These are phyloP conservation scores for Clarireedia homoeocarpa DNA, from an alignment of 2,329 filamentous ascomycete species.

Conservation along the genomic window DNA sequence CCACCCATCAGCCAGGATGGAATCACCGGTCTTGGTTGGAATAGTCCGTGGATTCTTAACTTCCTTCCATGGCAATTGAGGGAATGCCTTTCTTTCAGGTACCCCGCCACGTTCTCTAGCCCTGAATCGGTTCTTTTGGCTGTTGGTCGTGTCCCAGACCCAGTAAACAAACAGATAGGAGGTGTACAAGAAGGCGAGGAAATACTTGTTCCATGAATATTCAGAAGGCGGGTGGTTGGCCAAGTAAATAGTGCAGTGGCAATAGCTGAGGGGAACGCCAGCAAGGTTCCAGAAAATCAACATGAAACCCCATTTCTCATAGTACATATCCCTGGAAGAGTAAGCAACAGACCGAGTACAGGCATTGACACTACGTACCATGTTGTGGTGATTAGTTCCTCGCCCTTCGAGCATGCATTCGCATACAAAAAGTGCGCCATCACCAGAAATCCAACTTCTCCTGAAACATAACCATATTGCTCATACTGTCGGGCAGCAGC, in stretches of 20 bases:
- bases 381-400: slow-evolving; percentile 82
- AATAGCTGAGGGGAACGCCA: slow-evolving; percentile 82
- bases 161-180: slow-evolving; percentile 81
- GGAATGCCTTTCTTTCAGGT: slow-evolving; percentile 70
- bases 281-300: slow-evolving; percentile 95
- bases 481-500: slow-evolving; percentile 79
- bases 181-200: slow-evolving; percentile 55
- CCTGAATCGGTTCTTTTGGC: slow-evolving; percentile 89
- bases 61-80: slow-evolving; percentile 82
- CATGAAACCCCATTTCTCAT: slow-evolving; percentile 95
- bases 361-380: slow-evolving; percentile 42
- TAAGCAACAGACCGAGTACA: neutral
- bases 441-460: slow-evolving; percentile 75
- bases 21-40: slow-evolving; percentile 62
- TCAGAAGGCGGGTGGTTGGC: slow-evolving; percentile 69
- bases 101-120: slow-evolving; percentile 66
- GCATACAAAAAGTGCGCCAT: slow-evolving; percentile 90
- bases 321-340: slow-evolving; percentile 71
- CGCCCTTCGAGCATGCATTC: slow-evolving; percentile 85
- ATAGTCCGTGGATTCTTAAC: slow-evolving; percentile 76
- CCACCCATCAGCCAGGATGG: slow-evolving; percentile 79
- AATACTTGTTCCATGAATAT: slow-evolving; percentile 68
- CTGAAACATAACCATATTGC: slow-evolving; percentile 74
- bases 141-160: slow-evolving; percentile 88
- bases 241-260: slow-evolving; percentile 85